Base-by-base conservation (phyloP, 2,329 filamentous ascomycete species). In the Ceratocystis alfenasii region DNA sequence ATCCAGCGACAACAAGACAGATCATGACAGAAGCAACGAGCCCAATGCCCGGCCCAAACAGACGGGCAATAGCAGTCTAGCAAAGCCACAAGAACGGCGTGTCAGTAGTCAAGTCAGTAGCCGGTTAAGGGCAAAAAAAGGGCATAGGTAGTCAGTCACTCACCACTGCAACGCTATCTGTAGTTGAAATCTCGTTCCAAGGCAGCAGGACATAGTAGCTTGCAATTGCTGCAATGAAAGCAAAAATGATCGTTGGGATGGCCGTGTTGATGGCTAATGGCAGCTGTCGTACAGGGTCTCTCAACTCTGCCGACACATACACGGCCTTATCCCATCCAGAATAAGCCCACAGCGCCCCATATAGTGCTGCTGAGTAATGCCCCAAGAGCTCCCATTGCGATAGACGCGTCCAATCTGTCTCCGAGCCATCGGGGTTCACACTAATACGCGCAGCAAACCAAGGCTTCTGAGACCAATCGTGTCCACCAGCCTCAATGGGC, bases 311-410 rank as follows among this genome's bases (percentile, higher is more conserved):
- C 0, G 80, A 78, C 60, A 84, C 75, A 69, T 83, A 84, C 63
- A 83, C 79, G 2, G 80, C 81, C 74, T 86, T 86, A 65, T 87
- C 84, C 84, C 84, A 87, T 0, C 84, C 84, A 0, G 81, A 84
- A 67, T 86, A 87, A 0, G 82, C 84, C 84, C 83, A 87, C 0
- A 87, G 71, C 0, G 82, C 83, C 0, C 80, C 84, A 69, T 86
- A 86, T 0, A 86, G 75, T 0, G 84, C 84, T 1, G 83, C 79
- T 2, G 82, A 83, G 66, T 81, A 81, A 69, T 85, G 81, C 0
- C 84, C 84, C 30, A 85, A 78, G 10, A 81, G 76, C 66, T 84
- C 81, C 84, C 84, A 87, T 33, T 76, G 72, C 4, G 77, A 74
- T 53, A 86, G 69, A 1, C 71, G 68, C 0, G 71, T 71, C 81